Base-by-base conservation (phyloP, 2,329 filamentous ascomycete species). In the Escovopsis weberi region DNA sequence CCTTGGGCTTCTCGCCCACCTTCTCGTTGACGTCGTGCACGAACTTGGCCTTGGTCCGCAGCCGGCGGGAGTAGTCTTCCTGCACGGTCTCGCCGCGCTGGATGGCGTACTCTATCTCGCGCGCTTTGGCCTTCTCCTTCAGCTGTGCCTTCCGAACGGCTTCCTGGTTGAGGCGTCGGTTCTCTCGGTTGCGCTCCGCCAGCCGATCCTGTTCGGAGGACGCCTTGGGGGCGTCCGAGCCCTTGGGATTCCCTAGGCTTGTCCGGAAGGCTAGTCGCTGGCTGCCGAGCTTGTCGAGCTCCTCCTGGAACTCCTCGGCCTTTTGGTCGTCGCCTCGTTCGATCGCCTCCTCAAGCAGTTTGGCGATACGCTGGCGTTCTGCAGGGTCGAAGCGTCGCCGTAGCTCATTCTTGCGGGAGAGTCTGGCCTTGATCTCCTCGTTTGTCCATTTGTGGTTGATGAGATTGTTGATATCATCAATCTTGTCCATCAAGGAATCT, bases 141-240 rank as follows among this genome's bases (percentile, higher is more conserved):
- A 94, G 70, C 57, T 95, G 84, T 1, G 88, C 89, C 59, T 85
- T 84, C 46, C 89, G 85, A n/a, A 96, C 83, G 39, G 84, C 80
- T 57, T 94, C 85, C n/a, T 76, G 74, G 55, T 95, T 95, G 51
- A 80, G 74, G 45, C 80, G 78, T 47, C 89, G 80, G 61, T 94
- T 95, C 55, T 83, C 78, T 26, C 76, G 71, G 62, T 98, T 98
- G 50, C 94, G 70, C 54, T 82, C 75, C 0, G 85, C 84, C 23
- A 96, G 72, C 26, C 84, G 80, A 49, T 94, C 85, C 59, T 89
- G 85, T 59, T 93, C 82, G 32, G 72, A 67, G 8, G 70, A 66
- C 52, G 69, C 61, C 43, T 62, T 62, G 37, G 67, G 57, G n/a
- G 61, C 57, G 46, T 64, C 54, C 26, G 70, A 66, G 48, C 73